These are phyloP conservation scores for Pseudogymnoascus sp. DNA, from an alignment of 2,329 filamentous ascomycete species.

Conservation along the genomic window DNA sequence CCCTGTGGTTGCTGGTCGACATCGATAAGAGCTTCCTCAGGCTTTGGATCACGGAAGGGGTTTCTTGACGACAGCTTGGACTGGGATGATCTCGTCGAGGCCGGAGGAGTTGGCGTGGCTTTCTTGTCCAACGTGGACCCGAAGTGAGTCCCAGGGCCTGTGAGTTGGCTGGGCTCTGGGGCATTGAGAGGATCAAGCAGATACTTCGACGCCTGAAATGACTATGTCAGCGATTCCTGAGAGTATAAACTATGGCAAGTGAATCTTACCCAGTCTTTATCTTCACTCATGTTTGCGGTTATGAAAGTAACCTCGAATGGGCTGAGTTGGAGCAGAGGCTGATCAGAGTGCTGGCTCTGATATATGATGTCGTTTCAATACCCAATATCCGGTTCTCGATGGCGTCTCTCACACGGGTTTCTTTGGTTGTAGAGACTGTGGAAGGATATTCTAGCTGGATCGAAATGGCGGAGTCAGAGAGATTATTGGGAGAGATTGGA, in stretches of 20 bases:
- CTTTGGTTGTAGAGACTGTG: not conserved
- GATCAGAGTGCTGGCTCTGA: not conserved
- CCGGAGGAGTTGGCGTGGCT: constrained; percentile 41
- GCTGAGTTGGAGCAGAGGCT: not conserved
- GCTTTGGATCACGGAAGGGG: constrained; percentile 29
- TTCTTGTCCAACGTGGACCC: constrained; percentile 11
- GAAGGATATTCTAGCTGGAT: not conserved
- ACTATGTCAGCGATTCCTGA: constrained; percentile 5
- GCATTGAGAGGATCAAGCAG: constrained; percentile 63
- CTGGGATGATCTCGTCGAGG: constrained; percentile 46
- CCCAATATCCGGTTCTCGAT: not conserved
- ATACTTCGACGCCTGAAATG: constrained; percentile 52
- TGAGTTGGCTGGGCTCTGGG: constrained; percentile 61
- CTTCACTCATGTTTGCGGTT: constrained; percentile 1
- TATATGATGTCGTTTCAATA: not conserved
- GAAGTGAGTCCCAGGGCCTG: constrained; percentile 51
- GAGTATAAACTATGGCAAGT: not conserved
- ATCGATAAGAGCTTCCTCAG: constrained; percentile 25
- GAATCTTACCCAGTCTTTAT: constrained; percentile 9
- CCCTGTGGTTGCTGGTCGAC: constrained; percentile 24
- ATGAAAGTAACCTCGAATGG: not conserved
- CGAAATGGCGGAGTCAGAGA: constrained; percentile 6
- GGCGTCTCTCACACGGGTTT: not conserved
- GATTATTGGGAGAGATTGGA: not conserved
- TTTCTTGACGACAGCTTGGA: constrained; percentile 41